Percentiles rank a stretch among this genome's conserved stretches.
Evolutionary conservation across 148 eudicot genomes (phyloP).

Genomic region (Diospyros kaki): DNA sequence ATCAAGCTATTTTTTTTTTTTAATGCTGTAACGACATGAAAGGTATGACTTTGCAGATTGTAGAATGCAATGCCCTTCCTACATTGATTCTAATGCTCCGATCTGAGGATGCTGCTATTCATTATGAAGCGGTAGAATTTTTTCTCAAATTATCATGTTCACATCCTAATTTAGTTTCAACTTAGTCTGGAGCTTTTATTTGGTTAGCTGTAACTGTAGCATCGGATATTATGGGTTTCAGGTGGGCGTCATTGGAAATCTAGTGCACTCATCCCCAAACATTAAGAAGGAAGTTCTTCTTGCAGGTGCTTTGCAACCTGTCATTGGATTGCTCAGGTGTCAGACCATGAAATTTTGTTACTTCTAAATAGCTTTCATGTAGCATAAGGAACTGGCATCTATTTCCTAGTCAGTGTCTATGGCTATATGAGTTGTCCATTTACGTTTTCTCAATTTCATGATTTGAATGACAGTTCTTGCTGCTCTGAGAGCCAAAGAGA

Average conservation of each 20-base stretch:
- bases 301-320: conserved; percentile 98
- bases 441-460: conserved; percentile 2
- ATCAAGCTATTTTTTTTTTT: neutral
- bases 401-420: neutral
- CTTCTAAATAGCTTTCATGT: neutral
- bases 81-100: conserved; percentile 78
- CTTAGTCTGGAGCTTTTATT: neutral
- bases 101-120: conserved; percentile 83
- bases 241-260: conserved; percentile 98
- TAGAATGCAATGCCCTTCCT: conserved; percentile 91
- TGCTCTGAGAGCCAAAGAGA: conserved; percentile 85
- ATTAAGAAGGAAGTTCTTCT: conserved; percentile 87
- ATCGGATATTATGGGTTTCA: conserved; percentile 25
- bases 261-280: conserved; percentile 93
- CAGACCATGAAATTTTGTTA: neutral
- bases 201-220: neutral
- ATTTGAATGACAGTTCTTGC: conserved; percentile 48
- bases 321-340: conserved; percentile 82
- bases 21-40: neutral
- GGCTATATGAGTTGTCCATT: conserved; percentile 1
- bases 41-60: conserved; percentile 57
- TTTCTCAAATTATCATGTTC: neutral
- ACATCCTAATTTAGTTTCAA: conserved; percentile 19
- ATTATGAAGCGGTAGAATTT: conserved; percentile 82
- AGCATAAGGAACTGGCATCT: neutral